Evolutionary conservation across 805 yeast species (phyloP), one percentile per base, ranked within the genome.

Genomic region (Candida chauliodis): DNA sequence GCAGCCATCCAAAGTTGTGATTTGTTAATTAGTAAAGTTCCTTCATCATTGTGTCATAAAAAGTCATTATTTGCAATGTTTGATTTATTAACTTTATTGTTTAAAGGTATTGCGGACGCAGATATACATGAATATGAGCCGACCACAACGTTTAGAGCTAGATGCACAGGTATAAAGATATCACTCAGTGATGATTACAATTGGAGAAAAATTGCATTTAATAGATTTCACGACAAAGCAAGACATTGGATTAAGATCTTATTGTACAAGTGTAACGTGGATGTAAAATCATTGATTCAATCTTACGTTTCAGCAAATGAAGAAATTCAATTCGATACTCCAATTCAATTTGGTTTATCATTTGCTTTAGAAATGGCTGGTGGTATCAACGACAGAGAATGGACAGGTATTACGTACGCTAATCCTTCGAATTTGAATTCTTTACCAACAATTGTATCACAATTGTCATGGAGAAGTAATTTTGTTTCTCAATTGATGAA

Each of bases 361-460:
- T 86, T 91, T 69, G 98, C 99, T 0, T 65, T 90, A 41, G 93
- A 86, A 47, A 75, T 88, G 81, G 95, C 95, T 1, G 88, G 93
- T 3, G 58, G 75, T 4, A 73, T 87, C 9, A 62, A 80, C n/a
- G 95, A 87, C 50, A 65, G 81, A 30, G 93, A 84, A 50, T 58
- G 81, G 20, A 71, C 77, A 2, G 72, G 74, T 30, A 65, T 79
- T 28, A 55, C 72, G 2, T 57, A 51, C 36, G 43, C 62, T 41
- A 48, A 63, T 42, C 61, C 54, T 24, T 17, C 24, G 8, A 65
- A 63, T 24, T 73, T 75, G 40, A 71, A 78, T 51, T 76, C 87
- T 1, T 69, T 83, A 23, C 82, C 95, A 0, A 80, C 81, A 0
- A 82, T 88, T 50, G 69, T 89, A 38, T 71, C 93, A 0, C 93